phyloP scores from a whole-genome alignment of 1,139 yeast species.

The Sugiyamaella castrensis region DNA sequence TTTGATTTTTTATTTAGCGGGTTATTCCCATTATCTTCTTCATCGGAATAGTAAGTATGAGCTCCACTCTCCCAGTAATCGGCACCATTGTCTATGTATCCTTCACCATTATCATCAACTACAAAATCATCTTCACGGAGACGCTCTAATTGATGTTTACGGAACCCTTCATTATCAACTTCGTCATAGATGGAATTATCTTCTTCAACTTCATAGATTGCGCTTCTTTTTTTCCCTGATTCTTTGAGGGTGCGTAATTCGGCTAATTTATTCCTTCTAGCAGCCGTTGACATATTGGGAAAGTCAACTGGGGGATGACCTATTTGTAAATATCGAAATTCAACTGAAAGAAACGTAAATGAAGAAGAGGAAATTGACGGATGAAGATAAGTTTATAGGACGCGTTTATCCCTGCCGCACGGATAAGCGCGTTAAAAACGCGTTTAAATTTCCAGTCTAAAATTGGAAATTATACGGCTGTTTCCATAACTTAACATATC shows the following conservation, averaged over 20 bases:
- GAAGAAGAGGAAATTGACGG: too few species aligned
- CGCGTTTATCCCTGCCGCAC: too few species aligned
- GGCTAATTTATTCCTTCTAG: constrained; percentile 2
- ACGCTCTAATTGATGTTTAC: constrained; percentile 74
- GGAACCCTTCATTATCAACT: constrained; percentile 75
- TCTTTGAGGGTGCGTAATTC: constrained; percentile 25
- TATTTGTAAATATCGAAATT: too few species aligned
- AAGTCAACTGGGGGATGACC: too few species aligned
- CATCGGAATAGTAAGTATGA: constrained; percentile 55
- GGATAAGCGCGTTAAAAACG: too few species aligned
- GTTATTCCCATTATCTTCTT: constrained; percentile 39
- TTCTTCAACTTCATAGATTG: constrained; percentile 26
- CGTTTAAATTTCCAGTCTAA: too few species aligned
- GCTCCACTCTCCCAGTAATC: constrained; percentile 76
- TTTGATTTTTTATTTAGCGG: constrained; percentile 37
- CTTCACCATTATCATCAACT: constrained; percentile 88
- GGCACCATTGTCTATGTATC: constrained; percentile 87
- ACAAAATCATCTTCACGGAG: constrained; percentile 88
- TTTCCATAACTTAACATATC: too few species aligned
- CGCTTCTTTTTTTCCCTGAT: constrained; percentile 27
- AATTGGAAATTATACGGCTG: too few species aligned
- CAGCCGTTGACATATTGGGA: neutral
- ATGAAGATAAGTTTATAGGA: too few species aligned
- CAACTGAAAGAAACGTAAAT: too few species aligned
- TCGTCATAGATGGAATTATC: constrained; percentile 70